These are phyloP conservation scores for Polymyxa betae DNA, from an alignment of 208 protist genomes.

Conservation along the genomic window DNA sequence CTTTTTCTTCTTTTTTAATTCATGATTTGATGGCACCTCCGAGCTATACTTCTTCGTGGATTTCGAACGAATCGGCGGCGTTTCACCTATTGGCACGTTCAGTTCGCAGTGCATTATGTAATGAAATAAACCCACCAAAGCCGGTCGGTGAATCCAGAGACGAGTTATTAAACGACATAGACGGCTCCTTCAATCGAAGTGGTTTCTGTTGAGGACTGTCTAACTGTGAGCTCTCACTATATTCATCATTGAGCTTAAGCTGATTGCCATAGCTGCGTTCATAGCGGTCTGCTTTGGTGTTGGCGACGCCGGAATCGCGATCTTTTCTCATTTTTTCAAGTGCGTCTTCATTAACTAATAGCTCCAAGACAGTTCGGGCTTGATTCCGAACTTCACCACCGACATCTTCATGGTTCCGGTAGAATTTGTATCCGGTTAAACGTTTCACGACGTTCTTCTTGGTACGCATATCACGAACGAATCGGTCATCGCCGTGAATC, in stretches of 20 bases:
- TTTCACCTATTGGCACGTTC: no score
- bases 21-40: neutral
- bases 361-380: neutral
- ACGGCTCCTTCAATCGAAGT: neutral
- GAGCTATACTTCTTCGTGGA: neutral
- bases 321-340: conserved; percentile 39
- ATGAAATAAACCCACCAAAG: no score
- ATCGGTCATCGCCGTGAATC: conserved; percentile 41
- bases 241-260: neutral
- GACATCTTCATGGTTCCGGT: conserved; percentile 38
- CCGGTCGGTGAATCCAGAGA: no score
- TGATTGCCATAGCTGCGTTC: neutral
- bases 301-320: neutral
- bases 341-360: neutral
- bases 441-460: conserved; percentile 47
- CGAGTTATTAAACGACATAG: no score
- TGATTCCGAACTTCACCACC: conserved; percentile 34
- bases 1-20: conserved; percentile 37
- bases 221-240: neutral
- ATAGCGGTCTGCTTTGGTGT: neutral
- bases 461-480: conserved; percentile 39
- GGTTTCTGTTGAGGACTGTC: neutral
- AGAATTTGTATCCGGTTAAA: conserved; percentile 45
- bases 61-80: no score
- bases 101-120: no score